phyloP scores from a whole-genome alignment of 805 yeast genomes.

The Metschnikowia proteae region DNA sequence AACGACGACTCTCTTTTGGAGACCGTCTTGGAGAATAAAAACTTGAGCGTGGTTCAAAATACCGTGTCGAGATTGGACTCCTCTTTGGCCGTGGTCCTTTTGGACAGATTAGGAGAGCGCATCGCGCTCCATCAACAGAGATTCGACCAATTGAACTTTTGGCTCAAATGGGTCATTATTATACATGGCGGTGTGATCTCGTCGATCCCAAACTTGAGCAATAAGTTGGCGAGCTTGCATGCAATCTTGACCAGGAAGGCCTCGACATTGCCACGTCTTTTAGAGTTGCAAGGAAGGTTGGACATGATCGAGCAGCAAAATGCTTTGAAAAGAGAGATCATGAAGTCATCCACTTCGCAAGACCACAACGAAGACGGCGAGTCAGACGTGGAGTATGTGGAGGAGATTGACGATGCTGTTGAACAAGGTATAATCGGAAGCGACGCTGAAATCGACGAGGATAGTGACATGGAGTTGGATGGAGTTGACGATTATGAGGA shows the following conservation, averaged over 20 bases:
- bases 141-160: conserved; percentile 47
- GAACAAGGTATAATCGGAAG: conserved; percentile 17
- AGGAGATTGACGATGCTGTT: conserved; percentile 58
- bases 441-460: conserved; percentile 16
- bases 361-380: conserved; percentile 34
- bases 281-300: conserved; percentile 50
- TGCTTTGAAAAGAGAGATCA: conserved; percentile 39
- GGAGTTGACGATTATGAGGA: conserved; percentile 9
- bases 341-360: conserved; percentile 20
- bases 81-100: conserved; percentile 44
- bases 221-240: conserved; percentile 43
- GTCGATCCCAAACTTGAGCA: conserved; percentile 42
- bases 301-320: conserved; percentile 44
- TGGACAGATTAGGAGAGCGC: conserved; percentile 51
- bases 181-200: conserved; percentile 52
- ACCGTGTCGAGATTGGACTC: conserved; percentile 50
- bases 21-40: conserved; percentile 63
- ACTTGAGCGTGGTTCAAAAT: conserved; percentile 46
- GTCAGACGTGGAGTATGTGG: conserved; percentile 64
- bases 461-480: conserved; percentile 9
- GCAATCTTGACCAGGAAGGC: conserved; percentile 48
- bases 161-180: conserved; percentile 56
- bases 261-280: conserved; percentile 44
- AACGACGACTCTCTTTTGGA: conserved; percentile 85
- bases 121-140: conserved; percentile 48